phyloP scores from a whole-genome alignment of 345 rosid genomes.

The Aethionema arabicum region DNA sequence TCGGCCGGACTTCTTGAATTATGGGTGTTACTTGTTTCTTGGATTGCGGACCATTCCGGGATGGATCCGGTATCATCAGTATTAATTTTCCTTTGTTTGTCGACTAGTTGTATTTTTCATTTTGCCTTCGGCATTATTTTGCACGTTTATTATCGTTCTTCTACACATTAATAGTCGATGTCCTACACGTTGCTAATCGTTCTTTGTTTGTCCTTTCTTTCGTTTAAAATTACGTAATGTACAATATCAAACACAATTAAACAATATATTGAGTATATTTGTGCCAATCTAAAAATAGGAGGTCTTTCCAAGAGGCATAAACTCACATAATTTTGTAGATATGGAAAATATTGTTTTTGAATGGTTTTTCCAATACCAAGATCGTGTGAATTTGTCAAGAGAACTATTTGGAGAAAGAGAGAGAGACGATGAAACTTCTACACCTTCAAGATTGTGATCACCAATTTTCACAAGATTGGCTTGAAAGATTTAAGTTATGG shows the following conservation, averaged over 20 bases:
- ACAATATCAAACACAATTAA: conserved; percentile 21
- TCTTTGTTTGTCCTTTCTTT: too few relatives aligned
- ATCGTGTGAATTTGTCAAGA: conserved; percentile 7
- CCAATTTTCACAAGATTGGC: conserved; percentile 11
- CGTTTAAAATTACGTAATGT: too few relatives aligned
- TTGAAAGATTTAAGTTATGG: conserved; percentile 17
- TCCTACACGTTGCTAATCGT: too few relatives aligned
- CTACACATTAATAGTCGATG: too few relatives aligned
- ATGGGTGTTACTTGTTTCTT: too few relatives aligned
- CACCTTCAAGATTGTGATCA: not conserved
- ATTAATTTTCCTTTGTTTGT: too few relatives aligned
- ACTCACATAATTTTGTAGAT: not conserved
- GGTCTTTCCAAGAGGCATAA: not conserved
- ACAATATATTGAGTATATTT: not conserved
- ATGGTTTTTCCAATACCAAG: conserved; percentile 13
- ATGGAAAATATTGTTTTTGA: conserved; percentile 18
- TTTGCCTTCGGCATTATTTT: too few relatives aligned
- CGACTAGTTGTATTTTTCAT: too few relatives aligned
- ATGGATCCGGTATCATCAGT: too few relatives aligned
- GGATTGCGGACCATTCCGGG: too few relatives aligned
- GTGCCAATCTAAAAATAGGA: not conserved
- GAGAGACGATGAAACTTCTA: not conserved
- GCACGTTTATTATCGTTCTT: too few relatives aligned
- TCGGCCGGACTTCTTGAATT: too few relatives aligned
- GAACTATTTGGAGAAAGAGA: conserved; percentile 1